Percentiles rank a stretch among this genome's conserved stretches.
These are phyloP conservation scores for Trypanosoma melophagium DNA, from an alignment of 208 protist species.

Conservation along the genomic window DNA sequence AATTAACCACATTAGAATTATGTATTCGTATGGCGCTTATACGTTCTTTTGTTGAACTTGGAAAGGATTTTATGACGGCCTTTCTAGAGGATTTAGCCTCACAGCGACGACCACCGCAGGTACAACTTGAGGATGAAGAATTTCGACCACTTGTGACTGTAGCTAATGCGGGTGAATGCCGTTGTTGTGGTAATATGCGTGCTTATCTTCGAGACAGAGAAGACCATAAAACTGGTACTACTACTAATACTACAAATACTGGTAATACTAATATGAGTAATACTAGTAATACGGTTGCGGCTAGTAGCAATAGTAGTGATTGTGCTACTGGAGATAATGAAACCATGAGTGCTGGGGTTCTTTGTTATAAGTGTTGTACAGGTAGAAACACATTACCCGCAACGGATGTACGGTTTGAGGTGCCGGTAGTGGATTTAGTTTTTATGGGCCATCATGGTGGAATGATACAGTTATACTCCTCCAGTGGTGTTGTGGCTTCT, in stretches of 20 bases:
- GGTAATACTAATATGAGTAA: too few species aligned
- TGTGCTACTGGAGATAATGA: neutral
- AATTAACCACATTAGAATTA: constrained; percentile 57
- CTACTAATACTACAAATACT: too few species aligned
- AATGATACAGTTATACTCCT: constrained; percentile 54
- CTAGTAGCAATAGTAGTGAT: too few species aligned
- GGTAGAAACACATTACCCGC: constrained; percentile 53
- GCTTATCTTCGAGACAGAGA: constrained; percentile 20
- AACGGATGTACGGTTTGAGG: constrained; percentile 60
- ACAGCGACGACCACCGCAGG: constrained; percentile 42
- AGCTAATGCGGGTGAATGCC: constrained; percentile 50
- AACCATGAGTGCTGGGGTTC: constrained; percentile 33
- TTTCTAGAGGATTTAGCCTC: constrained; percentile 59
- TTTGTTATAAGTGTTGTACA: constrained; percentile 85
- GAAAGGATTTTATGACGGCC: constrained; percentile 63
- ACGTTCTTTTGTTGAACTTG: constrained; percentile 64
- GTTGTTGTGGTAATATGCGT: constrained; percentile 45
- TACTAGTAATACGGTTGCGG: too few species aligned
- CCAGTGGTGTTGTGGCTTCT: constrained; percentile 34
- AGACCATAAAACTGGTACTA: too few species aligned
- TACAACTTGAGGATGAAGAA: constrained; percentile 56
- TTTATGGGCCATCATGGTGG: constrained; percentile 53
- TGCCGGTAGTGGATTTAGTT: constrained; percentile 66
- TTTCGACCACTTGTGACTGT: constrained; percentile 46
- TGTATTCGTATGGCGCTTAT: constrained; percentile 61